Evolutionary conservation across 495 filamentous ascomycete genomes (phyloP).

Genomic region (Coniosporium apollinis): DNA sequence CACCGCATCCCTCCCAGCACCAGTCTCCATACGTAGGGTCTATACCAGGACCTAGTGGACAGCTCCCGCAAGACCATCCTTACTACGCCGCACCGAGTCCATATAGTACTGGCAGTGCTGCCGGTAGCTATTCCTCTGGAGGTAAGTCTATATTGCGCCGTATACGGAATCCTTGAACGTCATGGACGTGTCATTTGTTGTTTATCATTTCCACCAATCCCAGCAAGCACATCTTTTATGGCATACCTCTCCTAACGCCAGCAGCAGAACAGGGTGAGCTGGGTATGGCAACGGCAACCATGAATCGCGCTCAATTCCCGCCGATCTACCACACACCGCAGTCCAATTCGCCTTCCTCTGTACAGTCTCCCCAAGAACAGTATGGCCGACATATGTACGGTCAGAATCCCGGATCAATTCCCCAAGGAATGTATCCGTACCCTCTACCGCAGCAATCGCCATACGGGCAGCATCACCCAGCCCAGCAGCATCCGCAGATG

Average conservation of each 20-base stretch:
- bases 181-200: too few species aligned
- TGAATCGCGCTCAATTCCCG: conserved; percentile 76
- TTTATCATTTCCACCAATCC: too few species aligned
- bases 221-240: too few species aligned
- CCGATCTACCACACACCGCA: conserved; percentile 94
- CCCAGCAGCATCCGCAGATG: conserved; percentile 45
- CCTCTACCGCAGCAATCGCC: conserved; percentile 58
- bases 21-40: conserved; percentile 24
- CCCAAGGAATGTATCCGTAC: conserved; percentile 57
- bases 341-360: conserved; percentile 90
- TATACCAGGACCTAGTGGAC: conserved; percentile 17
- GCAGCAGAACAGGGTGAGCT: too few species aligned
- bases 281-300: too few species aligned
- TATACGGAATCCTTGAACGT: too few species aligned
- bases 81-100: conserved; percentile 27
- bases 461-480: conserved; percentile 54
- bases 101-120: conserved; percentile 24
- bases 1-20: conserved; percentile 25
- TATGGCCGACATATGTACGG: conserved; percentile 67
- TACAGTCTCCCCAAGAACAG: conserved; percentile 84
- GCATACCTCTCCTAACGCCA: too few species aligned
- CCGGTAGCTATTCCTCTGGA: conserved; percentile 25
- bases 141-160: too few species aligned
- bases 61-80: conserved; percentile 18
- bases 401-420: conserved; percentile 60